phyloP scores from a whole-genome alignment of 73 alveolate species.

The Paramecium caudatum region DNA sequence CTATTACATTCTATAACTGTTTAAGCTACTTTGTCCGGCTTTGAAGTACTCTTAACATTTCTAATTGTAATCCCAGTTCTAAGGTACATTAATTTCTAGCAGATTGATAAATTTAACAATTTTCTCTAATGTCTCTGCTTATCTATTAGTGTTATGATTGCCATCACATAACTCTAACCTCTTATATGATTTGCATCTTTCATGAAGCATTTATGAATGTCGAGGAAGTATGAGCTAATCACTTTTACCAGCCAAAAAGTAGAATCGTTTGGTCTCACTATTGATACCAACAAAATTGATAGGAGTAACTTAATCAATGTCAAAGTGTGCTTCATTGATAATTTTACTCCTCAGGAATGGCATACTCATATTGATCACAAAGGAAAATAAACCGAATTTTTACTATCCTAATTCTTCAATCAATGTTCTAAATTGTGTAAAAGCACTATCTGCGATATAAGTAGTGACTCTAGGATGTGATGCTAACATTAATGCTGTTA shows the following conservation, averaged over 20 bases:
- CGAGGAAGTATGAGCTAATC: not conserved
- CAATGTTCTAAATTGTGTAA: slow-evolving; percentile 82
- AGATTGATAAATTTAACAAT: not conserved
- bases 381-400: slow-evolving; percentile 82
- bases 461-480: slow-evolving; percentile 86
- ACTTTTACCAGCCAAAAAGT: not conserved
- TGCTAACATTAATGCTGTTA: slow-evolving; percentile 91
- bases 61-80: not conserved
- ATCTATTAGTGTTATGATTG: not conserved
- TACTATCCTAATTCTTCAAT: slow-evolving; percentile 88
- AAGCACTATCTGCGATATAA: slow-evolving; percentile 93
- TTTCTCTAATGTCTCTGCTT: not conserved
- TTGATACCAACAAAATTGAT: not conserved
- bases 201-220: not conserved
- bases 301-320: slow-evolving; percentile 77
- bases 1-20: not conserved
- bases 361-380: slow-evolving; percentile 81
- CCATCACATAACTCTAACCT: not conserved
- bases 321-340: slow-evolving; percentile 88
- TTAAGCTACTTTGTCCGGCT: not conserved
- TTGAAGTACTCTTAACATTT: not conserved
- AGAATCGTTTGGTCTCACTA: not conserved
- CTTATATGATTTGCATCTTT: slow-evolving; percentile 10
- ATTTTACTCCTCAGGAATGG: slow-evolving; percentile 86
- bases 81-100: not conserved